phyloP scores from a whole-genome alignment of 1,139 yeast species.

The Debaryomyces fabryi region DNA sequence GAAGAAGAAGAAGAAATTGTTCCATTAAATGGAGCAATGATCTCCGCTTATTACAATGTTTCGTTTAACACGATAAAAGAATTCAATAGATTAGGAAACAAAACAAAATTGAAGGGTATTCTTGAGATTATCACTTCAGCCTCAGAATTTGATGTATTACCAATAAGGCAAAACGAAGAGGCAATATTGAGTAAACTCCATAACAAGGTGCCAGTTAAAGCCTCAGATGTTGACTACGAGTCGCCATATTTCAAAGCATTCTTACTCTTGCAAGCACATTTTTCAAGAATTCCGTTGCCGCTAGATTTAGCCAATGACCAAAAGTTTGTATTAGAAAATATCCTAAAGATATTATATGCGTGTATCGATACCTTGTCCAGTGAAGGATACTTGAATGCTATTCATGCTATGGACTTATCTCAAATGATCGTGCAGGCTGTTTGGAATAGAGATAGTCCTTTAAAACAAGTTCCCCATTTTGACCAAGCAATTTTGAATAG shows the following conservation, averaged over 20 bases:
- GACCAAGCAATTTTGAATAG: constrained; percentile 53
- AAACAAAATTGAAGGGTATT: constrained; percentile 61
- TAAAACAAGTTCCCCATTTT: constrained; percentile 81
- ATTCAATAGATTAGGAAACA: constrained; percentile 52
- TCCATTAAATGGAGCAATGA: constrained; percentile 71
- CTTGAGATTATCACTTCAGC: constrained; percentile 70
- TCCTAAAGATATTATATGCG: constrained; percentile 60
- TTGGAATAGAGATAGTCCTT: constrained; percentile 80
- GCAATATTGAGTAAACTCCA: constrained; percentile 51
- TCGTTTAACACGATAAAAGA: constrained; percentile 68
- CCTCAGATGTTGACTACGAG: constrained; percentile 37
- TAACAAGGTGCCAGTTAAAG: constrained; percentile 62
- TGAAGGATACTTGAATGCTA: constrained; percentile 78
- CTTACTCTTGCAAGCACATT: constrained; percentile 77
- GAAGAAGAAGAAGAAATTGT: constrained; percentile 48
- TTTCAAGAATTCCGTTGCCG: constrained; percentile 59
- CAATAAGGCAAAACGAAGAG: constrained; percentile 65
- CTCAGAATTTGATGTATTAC: constrained; percentile 65
- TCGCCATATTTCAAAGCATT: constrained; percentile 73
- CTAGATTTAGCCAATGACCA: constrained; percentile 65
- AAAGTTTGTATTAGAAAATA: constrained; percentile 48
- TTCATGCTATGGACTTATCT: constrained; percentile 81
- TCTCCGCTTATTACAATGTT: constrained; percentile 73
- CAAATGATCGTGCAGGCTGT: constrained; percentile 89
- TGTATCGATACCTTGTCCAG: constrained; percentile 76